Evolutionary conservation across 306 rosid species (phyloP).

Genomic region (Arachis hypogaea): DNA sequence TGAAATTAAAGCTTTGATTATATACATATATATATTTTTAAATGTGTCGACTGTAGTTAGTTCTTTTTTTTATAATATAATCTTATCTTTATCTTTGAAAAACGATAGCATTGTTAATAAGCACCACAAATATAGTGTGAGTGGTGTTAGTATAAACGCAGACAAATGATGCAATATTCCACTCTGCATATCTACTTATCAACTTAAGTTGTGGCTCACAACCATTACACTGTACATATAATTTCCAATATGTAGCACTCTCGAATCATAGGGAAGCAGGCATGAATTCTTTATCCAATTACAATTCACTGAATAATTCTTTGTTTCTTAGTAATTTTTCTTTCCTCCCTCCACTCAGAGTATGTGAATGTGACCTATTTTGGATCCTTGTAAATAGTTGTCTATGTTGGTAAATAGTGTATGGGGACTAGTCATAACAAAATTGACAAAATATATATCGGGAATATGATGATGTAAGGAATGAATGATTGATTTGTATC

Average conservation of each 20-base stretch:
- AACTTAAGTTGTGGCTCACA: constrained; percentile 36
- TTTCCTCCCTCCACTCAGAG: constrained; percentile 2
- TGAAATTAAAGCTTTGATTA: constrained; percentile 9
- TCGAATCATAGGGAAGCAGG: constrained; percentile 33
- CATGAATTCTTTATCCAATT: constrained; percentile 36
- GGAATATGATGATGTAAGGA: neutral
- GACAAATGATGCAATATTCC: constrained; percentile 56
- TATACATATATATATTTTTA: neutral
- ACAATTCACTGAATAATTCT: constrained; percentile 16
- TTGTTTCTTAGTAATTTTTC: constrained; percentile 8
- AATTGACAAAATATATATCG: constrained; percentile 12
- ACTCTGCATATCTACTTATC: constrained; percentile 49
- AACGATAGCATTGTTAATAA: constrained; percentile 38
- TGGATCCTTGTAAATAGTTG: neutral
- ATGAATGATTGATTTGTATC: constrained; percentile 22
- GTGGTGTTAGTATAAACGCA: constrained; percentile 45
- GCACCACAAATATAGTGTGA: constrained; percentile 41
- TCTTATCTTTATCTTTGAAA: constrained; percentile 42
- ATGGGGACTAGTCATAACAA: constrained; percentile 3
- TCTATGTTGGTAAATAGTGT: constrained; percentile 2
- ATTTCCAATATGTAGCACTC: constrained; percentile 27
- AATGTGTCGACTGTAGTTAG: too few species aligned
- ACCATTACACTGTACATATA: constrained; percentile 1
- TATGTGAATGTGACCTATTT: constrained; percentile 38
- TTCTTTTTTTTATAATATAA: constrained; percentile 20